Conservation (phyloP, 768 basidiomycete genomes). For the Tricholoma bakamatsutake region DNA sequence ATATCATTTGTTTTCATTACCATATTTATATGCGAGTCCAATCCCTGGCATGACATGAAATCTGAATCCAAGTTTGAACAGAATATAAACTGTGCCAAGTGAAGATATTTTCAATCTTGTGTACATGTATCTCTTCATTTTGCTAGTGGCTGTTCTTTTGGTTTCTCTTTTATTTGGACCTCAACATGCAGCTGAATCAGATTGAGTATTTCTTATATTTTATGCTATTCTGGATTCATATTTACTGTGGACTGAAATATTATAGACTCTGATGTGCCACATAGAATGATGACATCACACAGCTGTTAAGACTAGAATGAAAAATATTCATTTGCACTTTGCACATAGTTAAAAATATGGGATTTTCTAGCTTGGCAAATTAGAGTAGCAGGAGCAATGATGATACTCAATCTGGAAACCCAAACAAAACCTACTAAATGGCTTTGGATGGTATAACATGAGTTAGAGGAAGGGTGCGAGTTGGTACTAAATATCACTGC, state of each 20-base stretch:
- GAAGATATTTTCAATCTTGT: background rate
- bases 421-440: no score
- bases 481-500: no score
- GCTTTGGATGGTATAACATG: no score
- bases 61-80: background rate
- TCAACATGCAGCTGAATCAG: background rate
- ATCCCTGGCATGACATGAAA: background rate
- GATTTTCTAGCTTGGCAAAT: no score
- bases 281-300: no score
- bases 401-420: no score
- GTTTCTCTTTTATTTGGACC: background rate
- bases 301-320: no score
- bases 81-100: background rate
- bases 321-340: no score
- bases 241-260: background rate
- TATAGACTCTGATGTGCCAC: slow-evolving; percentile 19
- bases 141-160: background rate
- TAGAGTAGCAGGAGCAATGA: no score
- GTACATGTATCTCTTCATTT: background rate
- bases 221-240: background rate
- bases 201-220: background rate
- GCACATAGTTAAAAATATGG: no score
- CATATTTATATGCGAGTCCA: background rate
- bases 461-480: no score
- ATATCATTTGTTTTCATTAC: background rate